Conservation (phyloP, 176 grass and related monocot species). For the Triticum monococcum region DNA sequence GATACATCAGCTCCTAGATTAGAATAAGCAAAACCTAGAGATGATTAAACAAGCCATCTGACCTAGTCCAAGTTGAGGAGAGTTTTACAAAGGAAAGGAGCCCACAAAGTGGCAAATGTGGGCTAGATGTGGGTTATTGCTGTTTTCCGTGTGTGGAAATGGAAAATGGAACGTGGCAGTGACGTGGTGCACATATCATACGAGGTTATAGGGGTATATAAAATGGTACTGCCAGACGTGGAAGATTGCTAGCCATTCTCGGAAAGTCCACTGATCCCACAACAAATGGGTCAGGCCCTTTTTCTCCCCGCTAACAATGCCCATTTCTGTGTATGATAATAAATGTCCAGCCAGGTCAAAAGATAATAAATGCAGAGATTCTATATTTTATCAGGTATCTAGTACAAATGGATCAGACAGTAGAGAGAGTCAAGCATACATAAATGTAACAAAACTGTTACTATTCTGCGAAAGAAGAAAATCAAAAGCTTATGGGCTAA, state of each 20-base stretch:
- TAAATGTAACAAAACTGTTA: neutral
- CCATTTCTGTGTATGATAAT: slow-evolving; percentile 14
- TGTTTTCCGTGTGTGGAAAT: slow-evolving; percentile 36
- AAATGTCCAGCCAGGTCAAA: slow-evolving; percentile 5
- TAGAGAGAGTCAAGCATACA: slow-evolving; percentile 7
- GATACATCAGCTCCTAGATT: slow-evolving; percentile 24
- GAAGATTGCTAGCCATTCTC: slow-evolving; percentile 46
- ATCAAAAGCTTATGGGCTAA: slow-evolving; percentile 15
- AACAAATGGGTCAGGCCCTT: slow-evolving; percentile 24
- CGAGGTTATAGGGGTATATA: slow-evolving; percentile 53
- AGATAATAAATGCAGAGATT: neutral
- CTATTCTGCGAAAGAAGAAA: neutral
- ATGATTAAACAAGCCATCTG: slow-evolving; percentile 21
- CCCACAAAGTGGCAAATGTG: slow-evolving; percentile 29
- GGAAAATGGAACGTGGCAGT: slow-evolving; percentile 1
- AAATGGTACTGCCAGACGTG: slow-evolving; percentile 45
- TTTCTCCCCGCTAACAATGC: slow-evolving; percentile 11
- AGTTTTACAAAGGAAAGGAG: slow-evolving; percentile 21
- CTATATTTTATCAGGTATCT: slow-evolving; percentile 20
- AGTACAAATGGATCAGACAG: neutral
- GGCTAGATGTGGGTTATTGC: slow-evolving; percentile 11
- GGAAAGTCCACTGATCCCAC: slow-evolving; percentile 34
- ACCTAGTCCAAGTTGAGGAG: neutral
- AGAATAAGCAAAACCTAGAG: slow-evolving; percentile 19
- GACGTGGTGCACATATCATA: slow-evolving; percentile 49